phyloP scores from a whole-genome alignment of 768 basidiomycete species.

The Trichaptum fuscoviolaceum region DNA sequence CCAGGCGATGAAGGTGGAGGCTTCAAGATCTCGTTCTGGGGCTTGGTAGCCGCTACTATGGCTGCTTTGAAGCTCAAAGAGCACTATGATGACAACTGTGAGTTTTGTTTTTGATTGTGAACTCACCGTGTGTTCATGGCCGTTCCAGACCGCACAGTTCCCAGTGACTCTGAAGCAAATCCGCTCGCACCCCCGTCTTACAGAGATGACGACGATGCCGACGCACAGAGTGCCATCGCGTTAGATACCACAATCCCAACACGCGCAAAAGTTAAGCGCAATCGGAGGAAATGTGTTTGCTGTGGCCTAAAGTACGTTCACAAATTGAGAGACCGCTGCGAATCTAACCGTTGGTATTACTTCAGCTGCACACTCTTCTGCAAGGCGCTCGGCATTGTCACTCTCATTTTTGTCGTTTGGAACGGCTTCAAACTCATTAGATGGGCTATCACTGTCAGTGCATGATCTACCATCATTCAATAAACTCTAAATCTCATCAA shows the following conservation, averaged over 20 bases:
- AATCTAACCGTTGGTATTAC: neutral
- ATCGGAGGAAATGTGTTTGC: slow-evolving; percentile 42
- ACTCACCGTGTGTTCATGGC: slow-evolving; percentile 1
- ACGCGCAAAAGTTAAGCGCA: slow-evolving; percentile 28
- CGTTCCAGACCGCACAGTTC: neutral
- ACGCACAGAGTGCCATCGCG: slow-evolving; percentile 25
- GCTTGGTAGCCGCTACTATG: slow-evolving; percentile 40
- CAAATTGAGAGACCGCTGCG: neutral
- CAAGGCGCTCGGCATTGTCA: slow-evolving; percentile 51
- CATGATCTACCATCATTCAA: slow-evolving; percentile 4
- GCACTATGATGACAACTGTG: slow-evolving; percentile 38
- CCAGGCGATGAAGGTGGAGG: neutral
- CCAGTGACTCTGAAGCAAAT: neutral
- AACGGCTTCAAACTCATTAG: slow-evolving; percentile 37
- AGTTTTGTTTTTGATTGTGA: slow-evolving; percentile 15
- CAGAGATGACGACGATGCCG: slow-evolving; percentile 41
- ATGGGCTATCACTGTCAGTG: slow-evolving; percentile 44
- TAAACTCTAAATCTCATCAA: neutral
- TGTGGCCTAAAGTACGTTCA: slow-evolving; percentile 42
- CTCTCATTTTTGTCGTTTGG: slow-evolving; percentile 35
- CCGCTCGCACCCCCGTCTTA: neutral
- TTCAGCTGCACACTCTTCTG: slow-evolving; percentile 47
- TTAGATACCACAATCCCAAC: slow-evolving; percentile 28
- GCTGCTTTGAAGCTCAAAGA: slow-evolving; percentile 44
- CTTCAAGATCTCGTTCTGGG: slow-evolving; percentile 29